These are phyloP conservation scores for Lentinula novae-zelandiae DNA, from an alignment of 1,284 basidiomycete genomes.

Conservation along the genomic window DNA sequence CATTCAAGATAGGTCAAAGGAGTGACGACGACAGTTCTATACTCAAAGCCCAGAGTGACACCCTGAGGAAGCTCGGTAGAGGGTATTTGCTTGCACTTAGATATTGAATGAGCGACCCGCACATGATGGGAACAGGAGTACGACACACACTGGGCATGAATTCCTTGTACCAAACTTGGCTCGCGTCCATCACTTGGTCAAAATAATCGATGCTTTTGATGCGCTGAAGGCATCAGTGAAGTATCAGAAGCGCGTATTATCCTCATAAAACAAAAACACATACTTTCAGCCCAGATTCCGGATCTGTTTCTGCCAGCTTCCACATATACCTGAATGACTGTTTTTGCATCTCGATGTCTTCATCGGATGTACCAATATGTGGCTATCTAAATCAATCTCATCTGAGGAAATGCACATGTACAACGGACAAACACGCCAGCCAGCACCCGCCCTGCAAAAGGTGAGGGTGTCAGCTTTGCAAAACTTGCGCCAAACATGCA, in stretches of 20 bases:
- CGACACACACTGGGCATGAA: conserved; percentile 7
- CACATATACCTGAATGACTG: conserved; percentile 8
- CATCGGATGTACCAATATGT: conserved; percentile 1
- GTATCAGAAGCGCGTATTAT: background rate
- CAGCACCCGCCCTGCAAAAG: conserved; percentile 7
- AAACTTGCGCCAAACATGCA: background rate
- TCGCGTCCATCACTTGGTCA: background rate
- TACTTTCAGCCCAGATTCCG: conserved; percentile 7
- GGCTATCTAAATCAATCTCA: conserved; percentile 1
- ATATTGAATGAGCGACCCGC: background rate
- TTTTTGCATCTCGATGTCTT: conserved; percentile 11
- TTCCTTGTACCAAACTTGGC: conserved; percentile 6
- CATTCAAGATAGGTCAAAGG: conserved; percentile 9
- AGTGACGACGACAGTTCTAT: conserved; percentile 1
- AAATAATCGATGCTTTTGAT: conserved; percentile 3
- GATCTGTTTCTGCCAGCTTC: conserved; percentile 9
- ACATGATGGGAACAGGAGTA: background rate
- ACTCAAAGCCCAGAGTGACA: conserved; percentile 8
- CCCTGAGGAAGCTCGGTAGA: background rate
- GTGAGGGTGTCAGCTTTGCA: background rate
- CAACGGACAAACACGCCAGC: conserved; percentile 4
- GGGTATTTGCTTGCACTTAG: conserved; percentile 1
- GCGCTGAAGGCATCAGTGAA: background rate
- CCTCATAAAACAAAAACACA: background rate
- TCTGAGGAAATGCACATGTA: background rate